phyloP scores from a whole-genome alignment of 2,329 filamentous ascomycete species.

The Aschersonia sp. region DNA sequence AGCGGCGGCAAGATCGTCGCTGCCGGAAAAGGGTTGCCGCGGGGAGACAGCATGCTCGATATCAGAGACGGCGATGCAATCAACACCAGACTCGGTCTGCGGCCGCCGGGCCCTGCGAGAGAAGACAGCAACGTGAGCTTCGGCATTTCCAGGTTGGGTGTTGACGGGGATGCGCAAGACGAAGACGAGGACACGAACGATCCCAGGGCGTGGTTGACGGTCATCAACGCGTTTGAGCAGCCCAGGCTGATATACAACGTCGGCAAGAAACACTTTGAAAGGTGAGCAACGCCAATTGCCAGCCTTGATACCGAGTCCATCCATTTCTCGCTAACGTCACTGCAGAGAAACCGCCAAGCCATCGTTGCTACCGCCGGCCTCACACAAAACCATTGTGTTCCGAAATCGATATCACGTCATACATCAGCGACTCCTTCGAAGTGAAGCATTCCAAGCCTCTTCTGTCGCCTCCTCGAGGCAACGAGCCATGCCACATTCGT shows the following conservation, averaged over 20 bases:
- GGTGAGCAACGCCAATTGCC: slow-evolving; percentile 23
- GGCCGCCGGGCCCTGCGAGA: slow-evolving; percentile 28
- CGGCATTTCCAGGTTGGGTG: slow-evolving; percentile 36
- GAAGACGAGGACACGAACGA: slow-evolving; percentile 46
- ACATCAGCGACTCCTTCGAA: slow-evolving; percentile 80
- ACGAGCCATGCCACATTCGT: slow-evolving; percentile 40
- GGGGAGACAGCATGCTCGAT: slow-evolving; percentile 50
- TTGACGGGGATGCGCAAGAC: slow-evolving; percentile 37
- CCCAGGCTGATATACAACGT: slow-evolving; percentile 66
- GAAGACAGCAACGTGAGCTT: slow-evolving; percentile 56
- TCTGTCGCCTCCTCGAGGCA: slow-evolving; percentile 48
- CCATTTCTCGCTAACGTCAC: neutral
- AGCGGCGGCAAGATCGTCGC: slow-evolving; percentile 58
- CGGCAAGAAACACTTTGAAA: slow-evolving; percentile 81
- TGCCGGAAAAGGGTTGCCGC: slow-evolving; percentile 31
- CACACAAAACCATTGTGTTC: slow-evolving; percentile 74
- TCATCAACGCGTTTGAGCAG: slow-evolving; percentile 74
- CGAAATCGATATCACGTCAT: slow-evolving; percentile 85
- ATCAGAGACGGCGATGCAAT: slow-evolving; percentile 34
- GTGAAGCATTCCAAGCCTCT: slow-evolving; percentile 82
- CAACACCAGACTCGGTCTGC: slow-evolving; percentile 41
- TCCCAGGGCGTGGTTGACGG: slow-evolving; percentile 68
- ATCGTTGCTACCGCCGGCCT: slow-evolving; percentile 59
- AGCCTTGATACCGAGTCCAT: neutral
- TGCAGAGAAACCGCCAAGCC: slow-evolving; percentile 46